Percentiles rank a stretch among this genome's conserved stretches.
These are phyloP conservation scores for Leccinum griseonigrum DNA, from an alignment of 1,284 basidiomycete genomes.

Conservation along the genomic window DNA sequence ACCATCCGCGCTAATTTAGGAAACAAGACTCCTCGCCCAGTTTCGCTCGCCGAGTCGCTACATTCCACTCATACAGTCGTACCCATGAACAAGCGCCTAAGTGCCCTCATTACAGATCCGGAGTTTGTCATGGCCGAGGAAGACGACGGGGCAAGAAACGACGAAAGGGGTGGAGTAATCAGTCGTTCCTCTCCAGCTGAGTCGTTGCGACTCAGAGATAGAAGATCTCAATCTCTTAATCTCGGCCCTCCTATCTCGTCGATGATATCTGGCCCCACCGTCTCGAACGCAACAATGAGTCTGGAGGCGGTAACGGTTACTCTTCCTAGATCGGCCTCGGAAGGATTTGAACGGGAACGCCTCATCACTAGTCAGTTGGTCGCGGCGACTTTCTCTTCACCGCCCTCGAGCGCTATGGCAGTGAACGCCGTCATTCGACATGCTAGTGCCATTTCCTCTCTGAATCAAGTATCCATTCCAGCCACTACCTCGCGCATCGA, in stretches of 20 bases:
- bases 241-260: conserved; percentile 36
- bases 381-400: conserved; percentile 20
- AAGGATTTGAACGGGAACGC: conserved; percentile 27
- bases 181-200: conserved; percentile 25
- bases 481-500: conserved; percentile 15
- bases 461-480: conserved; percentile 11
- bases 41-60: conserved; percentile 70
- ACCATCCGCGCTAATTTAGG: conserved; percentile 59
- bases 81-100: conserved; percentile 59
- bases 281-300: conserved; percentile 32
- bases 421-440: conserved; percentile 15
- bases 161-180: conserved; percentile 31
- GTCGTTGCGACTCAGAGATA: conserved; percentile 43
- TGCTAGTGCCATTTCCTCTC: conserved; percentile 12
- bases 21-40: conserved; percentile 59
- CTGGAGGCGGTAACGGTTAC: conserved; percentile 31
- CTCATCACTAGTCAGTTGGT: conserved; percentile 18
- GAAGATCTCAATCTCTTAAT: conserved; percentile 63
- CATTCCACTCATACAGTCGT: conserved; percentile 70
- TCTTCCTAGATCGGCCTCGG: conserved; percentile 30
- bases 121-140: conserved; percentile 55
- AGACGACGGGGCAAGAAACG: conserved; percentile 41
- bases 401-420: conserved; percentile 14
- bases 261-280: conserved; percentile 27
- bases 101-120: conserved; percentile 62